Evolutionary conservation across 2,329 filamentous ascomycete species (phyloP).

Genomic region (Trichophaea hybrida): DNA sequence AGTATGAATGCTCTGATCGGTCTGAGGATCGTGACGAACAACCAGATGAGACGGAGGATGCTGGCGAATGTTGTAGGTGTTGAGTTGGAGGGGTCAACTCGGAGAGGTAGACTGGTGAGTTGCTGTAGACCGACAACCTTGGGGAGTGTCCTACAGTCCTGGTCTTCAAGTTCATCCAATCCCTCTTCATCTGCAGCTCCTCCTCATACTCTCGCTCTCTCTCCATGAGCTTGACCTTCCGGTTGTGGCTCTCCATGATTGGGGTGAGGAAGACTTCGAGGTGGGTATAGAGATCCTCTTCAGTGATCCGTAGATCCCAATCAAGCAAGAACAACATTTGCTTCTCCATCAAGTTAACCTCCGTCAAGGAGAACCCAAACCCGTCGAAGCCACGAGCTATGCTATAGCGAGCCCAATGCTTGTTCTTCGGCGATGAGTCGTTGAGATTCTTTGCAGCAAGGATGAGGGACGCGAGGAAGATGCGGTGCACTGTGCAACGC

Average conservation of each 20-base stretch:
- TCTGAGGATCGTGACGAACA: constrained; percentile 21
- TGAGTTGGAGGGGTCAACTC: constrained; percentile 15
- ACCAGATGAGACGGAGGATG: constrained; percentile 15
- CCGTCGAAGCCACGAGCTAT: constrained; percentile 54
- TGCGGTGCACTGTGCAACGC: constrained; percentile 89
- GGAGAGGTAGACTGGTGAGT: background rate
- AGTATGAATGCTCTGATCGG: constrained; percentile 12
- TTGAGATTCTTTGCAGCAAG: constrained; percentile 93
- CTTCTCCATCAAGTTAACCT: constrained; percentile 99
- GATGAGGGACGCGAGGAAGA: constrained; percentile 82
- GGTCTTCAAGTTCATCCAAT: background rate
- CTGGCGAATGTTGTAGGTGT: constrained; percentile 11
- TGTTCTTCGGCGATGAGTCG: constrained; percentile 98
- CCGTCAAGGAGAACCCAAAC: constrained; percentile 85
- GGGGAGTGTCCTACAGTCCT: background rate
- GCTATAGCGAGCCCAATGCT: constrained; percentile 97
- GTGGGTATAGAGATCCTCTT: constrained; percentile 74
- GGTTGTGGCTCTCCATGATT: constrained; percentile 42
- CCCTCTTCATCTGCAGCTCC: constrained; percentile 30
- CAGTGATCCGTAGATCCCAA: constrained; percentile 78
- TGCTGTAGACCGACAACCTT: background rate
- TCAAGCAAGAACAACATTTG: constrained; percentile 88
- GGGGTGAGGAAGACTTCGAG: constrained; percentile 79
- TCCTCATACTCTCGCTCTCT: constrained; percentile 35
- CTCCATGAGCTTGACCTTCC: constrained; percentile 30